phyloP scores from a whole-genome alignment of 192 early-diverging fungal genomes.

The Backusella luteola region DNA sequence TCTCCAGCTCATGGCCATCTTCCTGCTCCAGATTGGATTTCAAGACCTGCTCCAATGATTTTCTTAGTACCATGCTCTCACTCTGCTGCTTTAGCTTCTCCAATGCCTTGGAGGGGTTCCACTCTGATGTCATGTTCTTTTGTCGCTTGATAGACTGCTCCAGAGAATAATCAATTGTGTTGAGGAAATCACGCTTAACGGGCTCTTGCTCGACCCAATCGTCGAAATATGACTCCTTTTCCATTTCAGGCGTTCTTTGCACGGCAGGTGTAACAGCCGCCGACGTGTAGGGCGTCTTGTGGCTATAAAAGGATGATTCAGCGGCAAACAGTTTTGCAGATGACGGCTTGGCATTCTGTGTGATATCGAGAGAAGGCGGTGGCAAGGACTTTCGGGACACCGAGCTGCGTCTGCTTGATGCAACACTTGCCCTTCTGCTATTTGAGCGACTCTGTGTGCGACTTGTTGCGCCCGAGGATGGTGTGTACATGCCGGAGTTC shows the following conservation, averaged over 20 bases:
- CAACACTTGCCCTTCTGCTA: conserved; percentile 7
- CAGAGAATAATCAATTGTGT: not conserved
- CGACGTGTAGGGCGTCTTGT: conserved; percentile 19
- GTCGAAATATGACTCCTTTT: not conserved
- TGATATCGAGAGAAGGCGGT: not conserved
- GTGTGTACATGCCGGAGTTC: not conserved
- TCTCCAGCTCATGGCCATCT: not conserved
- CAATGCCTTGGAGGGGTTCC: conserved; percentile 7
- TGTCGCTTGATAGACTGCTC: not conserved
- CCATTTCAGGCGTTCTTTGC: not conserved
- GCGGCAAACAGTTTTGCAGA: conserved; percentile 6
- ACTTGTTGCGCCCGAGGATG: not conserved
- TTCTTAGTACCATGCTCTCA: conserved; percentile 11
- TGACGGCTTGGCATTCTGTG: not conserved
- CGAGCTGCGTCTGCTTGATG: not conserved
- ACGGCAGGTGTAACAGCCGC: conserved; percentile 17
- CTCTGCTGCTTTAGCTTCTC: conserved; percentile 3
- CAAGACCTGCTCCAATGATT: not conserved
- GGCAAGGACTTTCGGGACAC: not conserved
- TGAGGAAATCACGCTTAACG: not conserved
- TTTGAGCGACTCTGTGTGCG: not conserved
- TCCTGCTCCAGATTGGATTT: not conserved
- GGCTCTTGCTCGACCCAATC: not conserved
- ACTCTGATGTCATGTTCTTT: not conserved
- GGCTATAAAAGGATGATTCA: not conserved